These are phyloP conservation scores for Sanghuangporus sanghuang DNA, from an alignment of 1,284 basidiomycete species.

Conservation along the genomic window DNA sequence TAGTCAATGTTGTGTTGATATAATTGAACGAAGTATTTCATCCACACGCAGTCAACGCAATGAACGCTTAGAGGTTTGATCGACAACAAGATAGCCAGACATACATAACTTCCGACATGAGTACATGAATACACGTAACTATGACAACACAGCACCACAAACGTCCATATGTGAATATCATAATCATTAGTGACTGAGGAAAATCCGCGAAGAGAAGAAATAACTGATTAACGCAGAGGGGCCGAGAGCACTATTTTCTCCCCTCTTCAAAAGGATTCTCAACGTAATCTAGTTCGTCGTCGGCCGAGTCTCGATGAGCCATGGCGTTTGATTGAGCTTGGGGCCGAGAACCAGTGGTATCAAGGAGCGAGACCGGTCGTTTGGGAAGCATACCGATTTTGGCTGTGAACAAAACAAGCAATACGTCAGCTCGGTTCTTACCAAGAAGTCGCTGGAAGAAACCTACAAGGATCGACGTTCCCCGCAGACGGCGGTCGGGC, in stretches of 20 bases:
- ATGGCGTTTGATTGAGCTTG: constrained; percentile 22
- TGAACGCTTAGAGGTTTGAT: too few species aligned
- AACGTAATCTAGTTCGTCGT: constrained; percentile 57
- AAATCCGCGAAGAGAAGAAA: neutral
- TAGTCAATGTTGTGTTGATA: too few species aligned
- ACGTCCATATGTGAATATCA: neutral
- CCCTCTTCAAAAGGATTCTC: constrained; percentile 63
- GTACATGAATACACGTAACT: too few species aligned
- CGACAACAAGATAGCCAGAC: too few species aligned
- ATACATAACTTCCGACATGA: too few species aligned
- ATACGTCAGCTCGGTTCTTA: neutral
- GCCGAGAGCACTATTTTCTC: neutral
- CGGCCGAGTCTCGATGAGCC: constrained; percentile 32
- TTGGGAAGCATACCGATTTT: constrained; percentile 74
- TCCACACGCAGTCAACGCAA: too few species aligned
- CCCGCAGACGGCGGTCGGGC: constrained; percentile 15
- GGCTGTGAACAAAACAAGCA: constrained; percentile 24
- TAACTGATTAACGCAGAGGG: neutral
- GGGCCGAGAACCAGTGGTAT: constrained; percentile 26
- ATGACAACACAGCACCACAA: neutral
- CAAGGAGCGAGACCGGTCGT: constrained; percentile 64
- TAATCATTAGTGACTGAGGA: neutral
- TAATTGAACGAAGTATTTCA: too few species aligned
- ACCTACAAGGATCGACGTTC: constrained; percentile 17
- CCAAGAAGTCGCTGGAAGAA: neutral